Evolutionary conservation across 208 protist genomes (phyloP), one percentile per base, ranked within the genome.

Genomic region (Herpetomonas samuelpessoai): DNA sequence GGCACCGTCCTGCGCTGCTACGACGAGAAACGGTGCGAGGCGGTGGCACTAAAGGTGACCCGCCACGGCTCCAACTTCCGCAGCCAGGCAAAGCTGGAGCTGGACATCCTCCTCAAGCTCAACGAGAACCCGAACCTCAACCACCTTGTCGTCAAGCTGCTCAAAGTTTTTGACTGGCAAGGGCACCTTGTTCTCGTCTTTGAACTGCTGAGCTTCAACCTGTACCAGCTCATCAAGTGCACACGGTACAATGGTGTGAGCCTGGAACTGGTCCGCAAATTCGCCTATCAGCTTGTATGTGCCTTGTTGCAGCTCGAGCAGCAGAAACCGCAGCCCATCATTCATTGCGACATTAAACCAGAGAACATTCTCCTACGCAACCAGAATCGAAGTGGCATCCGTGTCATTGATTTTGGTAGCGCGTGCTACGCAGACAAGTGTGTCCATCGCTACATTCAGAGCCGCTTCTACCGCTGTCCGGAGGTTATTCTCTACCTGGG

Each of bases 291-390:
- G 71, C 76, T 99, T 21, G 70, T 98, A 7, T 71, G 79, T 29
- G 87, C 83, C 14, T 76, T 99, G 28, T 70, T 76, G 35, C 94
- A 97, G 62, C 64, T 98, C 16, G 93, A 96, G 38, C 57, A 60
- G 25, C 63, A 81, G 39, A 68, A 96, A 38, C 82, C 98, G 6
- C 74, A 79, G 39, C 79, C 96, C 25, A 93, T 99, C 46, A 98
- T 99, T 62, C 98, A 99, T 68, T 99, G 97, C 57, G 98, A 99
- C 71, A 69, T 99, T n/a, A 99, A 99, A 67, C 93, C 93, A 2
- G 95, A 98, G 57, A 98, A 98, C 64, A 93, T 98, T 29, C 64
- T 98, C 19, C 75, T 98, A 35, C 69, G 73, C 51, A 82, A 92
- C 51, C 83, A 85, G 14, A 92, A 95, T 56, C 78, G 93, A 35